Percentiles rank a stretch among this genome's conserved stretches.
These are phyloP conservation scores for Flammula alnicola DNA, from an alignment of 1,284 basidiomycete species.

Conservation along the genomic window DNA sequence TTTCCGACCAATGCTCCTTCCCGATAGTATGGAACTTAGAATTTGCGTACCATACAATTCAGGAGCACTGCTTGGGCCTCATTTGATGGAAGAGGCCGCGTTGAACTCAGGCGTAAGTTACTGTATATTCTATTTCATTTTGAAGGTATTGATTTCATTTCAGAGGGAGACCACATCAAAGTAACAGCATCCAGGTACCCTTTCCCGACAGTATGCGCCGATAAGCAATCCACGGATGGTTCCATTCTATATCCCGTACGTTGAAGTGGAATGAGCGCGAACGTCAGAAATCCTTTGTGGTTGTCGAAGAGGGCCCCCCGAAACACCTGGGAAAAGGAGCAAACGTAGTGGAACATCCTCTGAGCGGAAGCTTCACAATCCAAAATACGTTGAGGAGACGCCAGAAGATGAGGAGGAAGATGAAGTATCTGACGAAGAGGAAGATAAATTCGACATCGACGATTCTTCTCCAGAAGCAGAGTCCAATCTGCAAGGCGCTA, in stretches of 20 bases:
- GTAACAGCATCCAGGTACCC: conserved; percentile 98
- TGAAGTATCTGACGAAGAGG: conserved; percentile 43
- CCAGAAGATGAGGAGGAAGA: conserved; percentile 52
- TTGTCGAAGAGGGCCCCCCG: conserved; percentile 84
- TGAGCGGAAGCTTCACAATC: conserved; percentile 23
- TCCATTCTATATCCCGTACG: conserved; percentile 94
- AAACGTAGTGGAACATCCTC: conserved; percentile 27
- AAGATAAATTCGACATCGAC: conserved; percentile 88
- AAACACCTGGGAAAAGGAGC: conserved; percentile 43
- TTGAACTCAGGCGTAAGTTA: conserved; percentile 91
- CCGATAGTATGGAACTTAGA: conserved; percentile 98
- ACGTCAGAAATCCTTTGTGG: conserved; percentile 95
- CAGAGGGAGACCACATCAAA: conserved; percentile 99
- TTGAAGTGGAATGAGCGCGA: conserved; percentile 98
- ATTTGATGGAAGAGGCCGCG: conserved; percentile 96
- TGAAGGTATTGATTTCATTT: conserved; percentile 10
- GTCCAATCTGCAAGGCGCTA: conserved; percentile 11
- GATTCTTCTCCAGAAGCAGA: conserved; percentile 71
- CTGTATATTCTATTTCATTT: neutral
- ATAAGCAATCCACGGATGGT: conserved; percentile 99
- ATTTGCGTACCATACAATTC: conserved; percentile 99
- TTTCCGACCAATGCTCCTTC: conserved; percentile 98
- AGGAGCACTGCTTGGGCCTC: conserved; percentile 98
- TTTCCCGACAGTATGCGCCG: conserved; percentile 97
- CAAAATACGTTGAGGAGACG: conserved; percentile 32